These are phyloP conservation scores for Hygrocybe punicea DNA, from an alignment of 768 basidiomycete genomes.

Conservation along the genomic window DNA sequence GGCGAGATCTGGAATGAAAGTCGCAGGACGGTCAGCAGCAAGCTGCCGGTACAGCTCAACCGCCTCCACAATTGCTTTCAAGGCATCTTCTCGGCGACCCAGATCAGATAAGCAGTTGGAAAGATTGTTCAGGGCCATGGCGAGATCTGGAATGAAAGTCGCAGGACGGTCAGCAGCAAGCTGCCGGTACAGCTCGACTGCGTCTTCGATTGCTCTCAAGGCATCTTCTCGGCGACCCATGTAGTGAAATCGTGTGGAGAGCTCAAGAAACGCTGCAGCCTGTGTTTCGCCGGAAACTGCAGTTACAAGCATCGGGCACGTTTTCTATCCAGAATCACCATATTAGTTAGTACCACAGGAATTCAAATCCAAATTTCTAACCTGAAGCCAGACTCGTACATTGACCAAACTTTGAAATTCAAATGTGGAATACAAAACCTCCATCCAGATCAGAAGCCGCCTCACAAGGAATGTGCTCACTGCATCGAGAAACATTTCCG, in stretches of 20 bases:
- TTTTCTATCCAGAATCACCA: not conserved
- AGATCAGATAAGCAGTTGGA: too few species aligned
- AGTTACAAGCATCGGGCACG: not conserved
- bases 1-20: not conserved
- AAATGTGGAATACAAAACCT: not conserved
- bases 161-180: not conserved
- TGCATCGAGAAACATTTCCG: not conserved
- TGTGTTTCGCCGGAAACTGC: not conserved
- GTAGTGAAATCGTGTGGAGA: not conserved
- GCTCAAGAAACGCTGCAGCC: not conserved
- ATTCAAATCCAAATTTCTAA: not conserved
- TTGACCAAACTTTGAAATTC: not conserved
- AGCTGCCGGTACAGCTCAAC: too few species aligned
- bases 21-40: not conserved
- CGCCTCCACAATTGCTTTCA: too few species aligned
- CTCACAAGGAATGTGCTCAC: not conserved
- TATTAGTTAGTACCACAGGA: not conserved
- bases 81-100: too few species aligned
- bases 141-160: too few species aligned
- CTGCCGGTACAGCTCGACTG: not conserved
- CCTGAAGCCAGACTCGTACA: not conserved
- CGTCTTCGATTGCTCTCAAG: not conserved
- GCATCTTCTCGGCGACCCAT: slow-evolving; percentile 1
- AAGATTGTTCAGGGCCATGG: too few species aligned
- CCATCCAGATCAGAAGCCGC: not conserved